Evolutionary conservation across 768 basidiomycete genomes (phyloP).

Genomic region (Agaricus sinodeliciosus): DNA sequence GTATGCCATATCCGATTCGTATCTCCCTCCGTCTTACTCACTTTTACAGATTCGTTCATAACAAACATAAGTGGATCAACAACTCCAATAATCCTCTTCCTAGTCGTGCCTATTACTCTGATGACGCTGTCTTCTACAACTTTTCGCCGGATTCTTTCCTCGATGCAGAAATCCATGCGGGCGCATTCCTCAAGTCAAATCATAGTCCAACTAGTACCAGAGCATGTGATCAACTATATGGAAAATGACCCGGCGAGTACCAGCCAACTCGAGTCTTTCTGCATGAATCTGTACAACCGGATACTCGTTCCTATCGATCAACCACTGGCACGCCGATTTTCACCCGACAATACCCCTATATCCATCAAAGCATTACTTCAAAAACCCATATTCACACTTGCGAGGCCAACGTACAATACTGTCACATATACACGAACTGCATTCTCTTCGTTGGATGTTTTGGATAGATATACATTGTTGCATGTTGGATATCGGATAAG

Average conservation of each 20-base stretch:
- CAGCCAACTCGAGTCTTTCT: conserved; percentile 43
- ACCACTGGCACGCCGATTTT: conserved; percentile 47
- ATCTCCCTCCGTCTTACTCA: conserved; percentile 1
- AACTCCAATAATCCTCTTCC: conserved; percentile 55
- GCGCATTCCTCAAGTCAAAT: conserved; percentile 42
- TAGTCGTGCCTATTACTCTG: conserved; percentile 53
- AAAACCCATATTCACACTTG: conserved; percentile 59
- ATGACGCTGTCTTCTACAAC: conserved; percentile 60
- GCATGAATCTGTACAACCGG: conserved; percentile 66
- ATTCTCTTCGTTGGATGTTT: conserved; percentile 34
- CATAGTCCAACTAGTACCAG: conserved; percentile 70
- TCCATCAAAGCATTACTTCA: conserved; percentile 31
- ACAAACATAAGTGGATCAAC: conserved; percentile 30
- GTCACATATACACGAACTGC: conserved; percentile 31
- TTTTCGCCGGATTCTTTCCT: conserved; percentile 64
- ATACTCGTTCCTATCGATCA: conserved; percentile 57
- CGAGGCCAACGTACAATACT: conserved; percentile 34
- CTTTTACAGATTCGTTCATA: conserved; percentile 41
- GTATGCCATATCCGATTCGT: conserved; percentile 26
- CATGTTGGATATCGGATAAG: conserved; percentile 74
- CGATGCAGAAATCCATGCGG: conserved; percentile 51
- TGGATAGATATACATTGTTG: conserved; percentile 47
- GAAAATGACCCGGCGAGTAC: conserved; percentile 35
- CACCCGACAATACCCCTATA: conserved; percentile 19
- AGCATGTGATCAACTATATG: conserved; percentile 45